phyloP scores from a whole-genome alignment of 2,329 filamentous ascomycete genomes.

The Nigrograna mackinnonii region DNA sequence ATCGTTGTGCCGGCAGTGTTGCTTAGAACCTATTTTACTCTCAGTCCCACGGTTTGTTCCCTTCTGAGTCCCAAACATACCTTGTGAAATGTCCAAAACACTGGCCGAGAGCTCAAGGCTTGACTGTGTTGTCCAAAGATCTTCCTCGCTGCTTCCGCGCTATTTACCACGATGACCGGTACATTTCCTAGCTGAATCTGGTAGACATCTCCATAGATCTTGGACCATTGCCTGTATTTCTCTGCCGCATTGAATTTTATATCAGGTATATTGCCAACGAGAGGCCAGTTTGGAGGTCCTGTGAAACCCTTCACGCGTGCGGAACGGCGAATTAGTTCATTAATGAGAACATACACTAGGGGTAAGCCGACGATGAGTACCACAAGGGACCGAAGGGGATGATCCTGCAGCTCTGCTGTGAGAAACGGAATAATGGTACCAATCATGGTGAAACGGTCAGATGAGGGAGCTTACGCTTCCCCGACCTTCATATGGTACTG shows the following conservation, averaged over 20 bases:
- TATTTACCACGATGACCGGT: conserved; percentile 49
- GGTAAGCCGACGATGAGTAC: conserved; percentile 30
- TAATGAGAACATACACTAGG: conserved; percentile 37
- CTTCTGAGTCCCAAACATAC: conserved; percentile 14
- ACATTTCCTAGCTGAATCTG: conserved; percentile 52
- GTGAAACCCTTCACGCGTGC: conserved; percentile 42
- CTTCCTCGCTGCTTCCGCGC: conserved; percentile 43
- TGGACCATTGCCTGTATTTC: conserved; percentile 48
- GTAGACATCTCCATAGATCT: conserved; percentile 46
- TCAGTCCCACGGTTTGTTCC: conserved; percentile 5
- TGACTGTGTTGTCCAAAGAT: conserved; percentile 48
- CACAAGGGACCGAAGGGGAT: conserved; percentile 27
- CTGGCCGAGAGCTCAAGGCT: conserved; percentile 45
- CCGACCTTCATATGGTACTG: no score
- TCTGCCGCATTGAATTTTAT: conserved; percentile 48
- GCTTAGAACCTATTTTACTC: conserved; percentile 56
- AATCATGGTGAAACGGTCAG: conserved; percentile 35
- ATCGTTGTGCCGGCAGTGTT: conserved; percentile 70
- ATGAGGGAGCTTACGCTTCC: no score
- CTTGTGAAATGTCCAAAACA: conserved; percentile 53
- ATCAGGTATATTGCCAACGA: conserved; percentile 47
- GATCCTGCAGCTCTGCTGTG: conserved; percentile 19
- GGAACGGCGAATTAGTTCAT: conserved; percentile 40
- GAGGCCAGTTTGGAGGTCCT: conserved; percentile 42
- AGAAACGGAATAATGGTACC: conserved; percentile 28